Evolutionary conservation across 495 filamentous ascomycete species (phyloP), one percentile per base, ranked within the genome.

Genomic region (Umbilicaria muhlenbergii): DNA sequence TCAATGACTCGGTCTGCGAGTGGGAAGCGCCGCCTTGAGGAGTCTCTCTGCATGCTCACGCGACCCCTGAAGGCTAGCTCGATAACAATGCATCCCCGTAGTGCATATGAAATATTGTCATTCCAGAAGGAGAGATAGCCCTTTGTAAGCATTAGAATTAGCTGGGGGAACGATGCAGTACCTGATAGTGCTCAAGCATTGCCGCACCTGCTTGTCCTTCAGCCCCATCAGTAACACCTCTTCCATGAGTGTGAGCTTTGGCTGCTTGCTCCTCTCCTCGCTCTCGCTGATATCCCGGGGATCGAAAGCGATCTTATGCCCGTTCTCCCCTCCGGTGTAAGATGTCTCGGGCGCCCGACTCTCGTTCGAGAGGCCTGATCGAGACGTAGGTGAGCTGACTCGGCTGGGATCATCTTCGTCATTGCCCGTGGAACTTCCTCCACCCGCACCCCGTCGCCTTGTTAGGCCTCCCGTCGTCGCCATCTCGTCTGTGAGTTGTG

Each of bases 91-190:
- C 91, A 98, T 51, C 91, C 91, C 57, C 91, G 80, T 47, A 98
- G 69, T 45, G 91, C 91, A 62, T 98, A 98, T 24, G 87, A 94
- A 46, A 98, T 98, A 63, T 98, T 96, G 63, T 98, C 91, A 59
- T 98, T 98, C 91, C 91, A 98, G 65, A 96, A 96, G 7, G 92
- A 96, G 47, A 96, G 78, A 62, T 96, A 94, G 49, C 91, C 91
- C 85, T 94, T 54, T 49, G 36, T 39, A 37, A 42, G 36, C 44
- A 4, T 54, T 34, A 53, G 34, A 31, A 41, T 45, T 24, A 38
- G 45, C 34, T 28, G 33, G 18, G 19, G 16, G 39, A 46, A 40
- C 37, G 34, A 41, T 35, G 35, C 12, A 7, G 16, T 38, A 36
- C 24, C 35, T 16, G 4, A 41, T 51, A 54, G 51, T 39, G 32